Base-by-base conservation (phyloP, 2,329 filamentous ascomycete genomes). In the Penicillium capsulatum region DNA sequence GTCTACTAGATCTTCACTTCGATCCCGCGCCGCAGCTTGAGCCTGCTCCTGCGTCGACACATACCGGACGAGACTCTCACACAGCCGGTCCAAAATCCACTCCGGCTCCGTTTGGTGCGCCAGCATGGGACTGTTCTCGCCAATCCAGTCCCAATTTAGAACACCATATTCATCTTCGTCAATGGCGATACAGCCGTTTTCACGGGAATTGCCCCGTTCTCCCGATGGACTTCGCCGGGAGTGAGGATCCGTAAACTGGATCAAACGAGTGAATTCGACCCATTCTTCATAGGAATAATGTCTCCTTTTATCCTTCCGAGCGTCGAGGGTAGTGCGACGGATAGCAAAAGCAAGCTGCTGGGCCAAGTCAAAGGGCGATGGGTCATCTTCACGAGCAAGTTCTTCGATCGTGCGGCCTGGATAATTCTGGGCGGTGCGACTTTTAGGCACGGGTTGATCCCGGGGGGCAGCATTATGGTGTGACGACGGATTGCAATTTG, bases 271-370 rank as follows among this genome's bases (percentile, higher is more conserved):
- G 53, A 87, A 92, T 69, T 86, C 86, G 0, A 84, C 84, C 90
- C 89, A 94, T 59, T 94, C 84, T 50, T 89, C 80, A 48, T 89
- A 96, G 0, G 71, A 73, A 60, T 95, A 96, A 38, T 74, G 75
- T 39, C 80, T 81, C 0, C 75, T 71, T 2, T 77, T 73, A 3
- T 72, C 64, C 31, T 70, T 63, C 13, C 77, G 75, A 22, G 85
- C 68, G 56, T 92, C 79, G 33, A 76, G 69, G 1, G 80, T 79
- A 1, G 86, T 78, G 17, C 70, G 72, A 10, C 78, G 72, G 40
- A 95, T 92, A 48, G 85, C 82, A 22, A 80, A 74, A 2, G 86
- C 79, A 7, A 95, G 65, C 35, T 73, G 70, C 2, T 71, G 65
- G 0, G 77, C 80, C 3, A 89, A 69, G 24, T 82, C 72, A 32